A percentile compares a stretch with the other conserved stretches of the same genome.
Conservation (phyloP, 805 yeast species). For the Zygosaccharomyces siamensis region DNA sequence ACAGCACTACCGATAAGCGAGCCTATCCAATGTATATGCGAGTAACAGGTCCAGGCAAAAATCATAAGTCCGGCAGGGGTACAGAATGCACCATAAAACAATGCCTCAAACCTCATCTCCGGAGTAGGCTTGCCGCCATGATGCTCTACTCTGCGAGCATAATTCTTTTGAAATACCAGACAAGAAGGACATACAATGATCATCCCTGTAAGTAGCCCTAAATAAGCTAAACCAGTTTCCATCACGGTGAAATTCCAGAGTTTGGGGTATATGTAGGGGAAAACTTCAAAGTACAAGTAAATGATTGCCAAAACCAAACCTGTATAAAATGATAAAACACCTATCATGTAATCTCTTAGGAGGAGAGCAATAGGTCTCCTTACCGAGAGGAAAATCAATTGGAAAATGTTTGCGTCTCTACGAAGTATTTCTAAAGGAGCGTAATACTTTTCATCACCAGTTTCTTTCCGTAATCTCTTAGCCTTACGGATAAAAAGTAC, state of each 20-base stretch:
- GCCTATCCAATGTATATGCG: constrained; percentile 64
- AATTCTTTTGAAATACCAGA: constrained; percentile 41
- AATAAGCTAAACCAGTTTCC: constrained; percentile 59
- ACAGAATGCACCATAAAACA: constrained; percentile 60
- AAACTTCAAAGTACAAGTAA: constrained; percentile 61
- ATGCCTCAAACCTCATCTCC: constrained; percentile 54
- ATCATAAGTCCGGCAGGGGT: constrained; percentile 67
- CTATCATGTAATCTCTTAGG: constrained; percentile 50
- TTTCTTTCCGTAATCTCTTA: constrained; percentile 43
- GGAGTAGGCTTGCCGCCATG: constrained; percentile 51
- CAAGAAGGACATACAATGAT: constrained; percentile 43
- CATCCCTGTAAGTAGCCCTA: constrained; percentile 53
- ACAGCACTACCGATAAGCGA: constrained; percentile 69
- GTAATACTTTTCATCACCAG: constrained; percentile 47
- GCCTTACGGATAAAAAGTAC: constrained; percentile 50
- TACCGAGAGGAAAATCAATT: constrained; percentile 43
- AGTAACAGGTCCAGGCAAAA: constrained; percentile 67
- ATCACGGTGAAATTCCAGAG: constrained; percentile 50
- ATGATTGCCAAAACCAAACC: constrained; percentile 56
- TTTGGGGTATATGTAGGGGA: constrained; percentile 53
- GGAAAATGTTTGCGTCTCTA: constrained; percentile 39
- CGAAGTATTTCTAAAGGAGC: constrained; percentile 39
- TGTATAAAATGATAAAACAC: constrained; percentile 49
- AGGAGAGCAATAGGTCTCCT: constrained; percentile 50
- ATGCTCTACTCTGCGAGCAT: constrained; percentile 40